Percentiles rank a stretch among this genome's conserved stretches.
These are phyloP conservation scores for Nemania bipapillata DNA, from an alignment of 2,329 filamentous ascomycete species.

Conservation along the genomic window DNA sequence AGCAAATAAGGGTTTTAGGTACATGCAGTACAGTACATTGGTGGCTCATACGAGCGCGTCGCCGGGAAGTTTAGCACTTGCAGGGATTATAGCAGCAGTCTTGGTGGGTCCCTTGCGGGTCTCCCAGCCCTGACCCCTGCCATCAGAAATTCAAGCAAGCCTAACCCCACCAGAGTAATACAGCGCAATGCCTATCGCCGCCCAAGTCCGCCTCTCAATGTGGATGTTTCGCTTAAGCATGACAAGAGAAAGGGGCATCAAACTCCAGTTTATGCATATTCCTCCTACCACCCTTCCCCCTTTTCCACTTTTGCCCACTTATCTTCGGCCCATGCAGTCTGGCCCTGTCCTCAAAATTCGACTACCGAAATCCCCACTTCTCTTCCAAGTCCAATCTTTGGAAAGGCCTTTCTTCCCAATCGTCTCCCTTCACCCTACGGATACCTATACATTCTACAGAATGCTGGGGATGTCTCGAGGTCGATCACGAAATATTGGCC, in stretches of 20 bases:
- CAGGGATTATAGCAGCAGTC: constrained; percentile 34
- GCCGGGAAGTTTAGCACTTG: constrained; percentile 32
- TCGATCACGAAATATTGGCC: constrained; percentile 22
- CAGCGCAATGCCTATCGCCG: constrained; percentile 33
- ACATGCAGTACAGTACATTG: constrained; percentile 18
- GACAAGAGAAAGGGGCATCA: constrained; percentile 30
- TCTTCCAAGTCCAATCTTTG: constrained; percentile 13
- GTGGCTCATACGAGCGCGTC: constrained; percentile 35
- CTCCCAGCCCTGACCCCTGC: constrained; percentile 28
- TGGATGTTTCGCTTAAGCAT: constrained; percentile 31
- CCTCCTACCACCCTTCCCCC: constrained; percentile 16
- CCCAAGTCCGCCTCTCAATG: constrained; percentile 24
- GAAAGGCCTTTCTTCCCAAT: background rate
- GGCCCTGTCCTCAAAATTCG: constrained; percentile 31
- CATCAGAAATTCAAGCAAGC: constrained; percentile 27
- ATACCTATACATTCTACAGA: background rate
- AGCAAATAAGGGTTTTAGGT: constrained; percentile 32
- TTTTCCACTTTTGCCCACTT: constrained; percentile 29
- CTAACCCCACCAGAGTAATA: constrained; percentile 35
- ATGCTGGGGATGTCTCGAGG: background rate
- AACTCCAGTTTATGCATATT: constrained; percentile 34
- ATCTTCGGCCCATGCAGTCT: constrained; percentile 28
- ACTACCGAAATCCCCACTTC: constrained; percentile 39
- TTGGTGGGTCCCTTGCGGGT: constrained; percentile 27
- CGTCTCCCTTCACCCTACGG: background rate